Percentiles rank a stretch among this genome's conserved stretches.
These are phyloP conservation scores for Paramyrothecium roridum DNA, from an alignment of 2,329 filamentous ascomycete genomes.

Conservation along the genomic window DNA sequence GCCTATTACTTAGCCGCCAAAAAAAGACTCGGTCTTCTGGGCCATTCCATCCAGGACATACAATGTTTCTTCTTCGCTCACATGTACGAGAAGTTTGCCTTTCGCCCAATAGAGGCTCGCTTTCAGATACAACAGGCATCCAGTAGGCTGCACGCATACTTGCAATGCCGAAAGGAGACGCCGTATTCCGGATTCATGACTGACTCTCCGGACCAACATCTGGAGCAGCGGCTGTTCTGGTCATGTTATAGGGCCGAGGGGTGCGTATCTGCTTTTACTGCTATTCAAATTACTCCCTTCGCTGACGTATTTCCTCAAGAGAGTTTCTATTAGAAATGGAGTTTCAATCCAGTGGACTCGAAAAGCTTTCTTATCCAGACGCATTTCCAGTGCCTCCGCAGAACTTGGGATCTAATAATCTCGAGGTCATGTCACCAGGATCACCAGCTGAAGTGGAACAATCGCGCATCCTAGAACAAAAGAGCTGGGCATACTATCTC, in stretches of 20 bases:
- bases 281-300: background rate
- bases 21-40: conserved; percentile 15
- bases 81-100: conserved; percentile 15
- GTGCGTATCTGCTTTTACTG: conserved; percentile 4
- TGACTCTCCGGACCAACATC: conserved; percentile 5
- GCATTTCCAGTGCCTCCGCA: conserved; percentile 12
- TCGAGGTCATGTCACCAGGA: background rate
- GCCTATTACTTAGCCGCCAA: conserved; percentile 16
- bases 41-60: conserved; percentile 15
- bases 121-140: conserved; percentile 16
- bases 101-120: conserved; percentile 16
- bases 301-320: no score
- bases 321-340: no score
- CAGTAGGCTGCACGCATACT: conserved; percentile 5
- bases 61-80: conserved; percentile 18
- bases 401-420: no score
- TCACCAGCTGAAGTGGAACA: background rate
- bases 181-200: background rate
- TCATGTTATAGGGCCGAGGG: conserved; percentile 16
- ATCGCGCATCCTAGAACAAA: conserved; percentile 3
- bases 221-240: conserved; percentile 17
- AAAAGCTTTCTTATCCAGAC: conserved; percentile 13
- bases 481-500: conserved; percentile 16
- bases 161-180: conserved; percentile 3
- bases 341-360: conserved; percentile 7